phyloP scores from a whole-genome alignment of 2,329 filamentous ascomycete genomes.

The Alternaria solani region DNA sequence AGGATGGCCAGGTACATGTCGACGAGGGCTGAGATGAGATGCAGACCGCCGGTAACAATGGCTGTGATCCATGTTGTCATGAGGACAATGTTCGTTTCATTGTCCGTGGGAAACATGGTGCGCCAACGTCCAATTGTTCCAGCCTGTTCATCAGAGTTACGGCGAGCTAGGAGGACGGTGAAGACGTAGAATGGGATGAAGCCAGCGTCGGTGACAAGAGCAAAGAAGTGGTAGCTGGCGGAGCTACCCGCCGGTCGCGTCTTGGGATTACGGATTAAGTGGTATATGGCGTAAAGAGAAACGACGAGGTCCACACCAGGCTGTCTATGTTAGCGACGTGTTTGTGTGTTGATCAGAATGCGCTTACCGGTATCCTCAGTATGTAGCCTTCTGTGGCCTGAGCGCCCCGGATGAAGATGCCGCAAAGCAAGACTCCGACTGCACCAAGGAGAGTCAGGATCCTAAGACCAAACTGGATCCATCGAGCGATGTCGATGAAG shows the following conservation, averaged over 20 bases:
- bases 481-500: slow-evolving; percentile 73
- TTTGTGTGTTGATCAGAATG: neutral
- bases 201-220: slow-evolving; percentile 74
- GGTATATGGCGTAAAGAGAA: slow-evolving; percentile 80
- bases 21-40: slow-evolving; percentile 73
- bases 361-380: slow-evolving; percentile 75
- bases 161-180: slow-evolving; percentile 62
- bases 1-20: slow-evolving; percentile 78
- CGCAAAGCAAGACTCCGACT: slow-evolving; percentile 74
- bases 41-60: slow-evolving; percentile 70
- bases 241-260: slow-evolving; percentile 79
- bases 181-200: slow-evolving; percentile 71
- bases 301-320: slow-evolving; percentile 77
- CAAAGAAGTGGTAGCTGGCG: slow-evolving; percentile 88
- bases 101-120: slow-evolving; percentile 69
- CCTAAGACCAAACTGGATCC: slow-evolving; percentile 73
- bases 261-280: slow-evolving; percentile 74
- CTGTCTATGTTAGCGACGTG: slow-evolving; percentile 56
- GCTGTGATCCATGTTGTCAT: slow-evolving; percentile 74
- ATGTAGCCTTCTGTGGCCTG: slow-evolving; percentile 74
- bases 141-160: slow-evolving; percentile 60
- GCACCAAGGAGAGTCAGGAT: slow-evolving; percentile 72
- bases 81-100: slow-evolving; percentile 67
- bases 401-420: slow-evolving; percentile 77
- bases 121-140: slow-evolving; percentile 66